Evolutionary conservation across 495 filamentous ascomycete species (phyloP), one percentile per base, ranked within the genome.

Genomic region (Aspergillus diversus): DNA sequence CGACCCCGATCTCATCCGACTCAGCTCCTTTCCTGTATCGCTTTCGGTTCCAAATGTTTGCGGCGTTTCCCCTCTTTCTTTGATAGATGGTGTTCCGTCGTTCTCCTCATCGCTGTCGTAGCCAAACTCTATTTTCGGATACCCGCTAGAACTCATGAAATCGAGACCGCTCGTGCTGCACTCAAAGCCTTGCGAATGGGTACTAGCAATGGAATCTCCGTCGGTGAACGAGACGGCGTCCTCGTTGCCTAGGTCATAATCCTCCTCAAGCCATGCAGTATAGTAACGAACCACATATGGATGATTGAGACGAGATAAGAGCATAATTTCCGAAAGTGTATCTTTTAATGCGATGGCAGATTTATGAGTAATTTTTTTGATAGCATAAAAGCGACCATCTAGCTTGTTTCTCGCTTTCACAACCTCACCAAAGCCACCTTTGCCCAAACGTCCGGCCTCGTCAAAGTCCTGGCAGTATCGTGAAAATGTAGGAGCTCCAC

Each of bases 371-470:
- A 99, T 96, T 70, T 97, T 97, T 74, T 99, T 99, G 64, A 99
- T 87, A 5, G 95, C 95, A 81, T 99, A 99, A 11, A 96, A 86
- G 56, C 90, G 89, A 8, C 92, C 91, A 75, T 98, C 94, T 7
- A 97, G 84, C 74, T 93, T 96, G 68, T 97, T 96, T 60, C 96
- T 85, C 7, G 95, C 94, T 72, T 94, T 93, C 48, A 99, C 92
- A n/a, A 99, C 95, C 76, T 97, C 91, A 33, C 96, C 95, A 74
- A 96, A 99, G 2, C 94, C 96, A 15, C 95, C 95, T 75, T 92
- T 95, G 32, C 96, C 95, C 17, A 99, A 80, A 3, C 89, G 86
- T 16, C 92, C 93, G 61, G 91, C 86, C 74, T 98, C 94, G 21
- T 91, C 88, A 70, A 96, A 99, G 67, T 98, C 96, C 68, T 89